A percentile compares a stretch with the other conserved stretches of the same genome.
Conservation (phyloP, 2,329 filamentous ascomycete species). For the Monosporascus sp. region DNA sequence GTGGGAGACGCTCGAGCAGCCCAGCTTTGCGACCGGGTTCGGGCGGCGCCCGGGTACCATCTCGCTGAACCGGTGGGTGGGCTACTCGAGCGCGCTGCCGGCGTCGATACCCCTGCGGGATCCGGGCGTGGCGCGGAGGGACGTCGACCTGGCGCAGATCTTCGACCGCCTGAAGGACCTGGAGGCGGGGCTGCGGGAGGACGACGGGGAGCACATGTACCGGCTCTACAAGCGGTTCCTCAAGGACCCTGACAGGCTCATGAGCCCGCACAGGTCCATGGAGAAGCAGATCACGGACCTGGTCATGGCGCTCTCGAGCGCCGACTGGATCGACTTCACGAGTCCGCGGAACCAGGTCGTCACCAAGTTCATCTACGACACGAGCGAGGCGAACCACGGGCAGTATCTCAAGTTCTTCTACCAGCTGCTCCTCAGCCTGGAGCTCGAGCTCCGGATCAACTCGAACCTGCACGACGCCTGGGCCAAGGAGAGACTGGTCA, state of each 20-base stretch:
- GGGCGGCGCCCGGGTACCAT: conserved; percentile 64
- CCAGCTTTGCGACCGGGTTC: conserved; percentile 64
- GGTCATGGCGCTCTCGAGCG: conserved; percentile 62
- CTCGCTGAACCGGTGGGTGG: conserved; percentile 65
- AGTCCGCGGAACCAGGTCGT: conserved; percentile 65
- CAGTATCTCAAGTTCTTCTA: conserved; percentile 67
- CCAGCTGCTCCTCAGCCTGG: conserved; percentile 68
- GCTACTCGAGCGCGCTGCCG: conserved; percentile 50
- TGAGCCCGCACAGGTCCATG: conserved; percentile 56
- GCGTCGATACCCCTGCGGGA: conserved; percentile 54
- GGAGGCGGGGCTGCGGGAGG: conserved; percentile 43
- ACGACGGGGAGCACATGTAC: conserved; percentile 52
- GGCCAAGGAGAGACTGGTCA: conserved; percentile 59
- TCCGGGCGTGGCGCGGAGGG: conserved; percentile 53
- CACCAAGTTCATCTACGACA: conserved; percentile 66
- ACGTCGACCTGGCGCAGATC: conserved; percentile 52
- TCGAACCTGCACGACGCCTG: conserved; percentile 54
- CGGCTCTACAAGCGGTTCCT: conserved; percentile 64
- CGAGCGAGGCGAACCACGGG: conserved; percentile 46
- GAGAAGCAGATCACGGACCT: conserved; percentile 70
- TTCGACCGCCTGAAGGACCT: conserved; percentile 56
- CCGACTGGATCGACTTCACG: conserved; percentile 70
- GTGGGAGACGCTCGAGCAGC: conserved; percentile 71
- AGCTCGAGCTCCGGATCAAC: conserved; percentile 66
- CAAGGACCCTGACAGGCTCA: conserved; percentile 58